These are phyloP conservation scores for Clohesyomyces aquaticus DNA, from an alignment of 495 filamentous ascomycete species.

Conservation along the genomic window DNA sequence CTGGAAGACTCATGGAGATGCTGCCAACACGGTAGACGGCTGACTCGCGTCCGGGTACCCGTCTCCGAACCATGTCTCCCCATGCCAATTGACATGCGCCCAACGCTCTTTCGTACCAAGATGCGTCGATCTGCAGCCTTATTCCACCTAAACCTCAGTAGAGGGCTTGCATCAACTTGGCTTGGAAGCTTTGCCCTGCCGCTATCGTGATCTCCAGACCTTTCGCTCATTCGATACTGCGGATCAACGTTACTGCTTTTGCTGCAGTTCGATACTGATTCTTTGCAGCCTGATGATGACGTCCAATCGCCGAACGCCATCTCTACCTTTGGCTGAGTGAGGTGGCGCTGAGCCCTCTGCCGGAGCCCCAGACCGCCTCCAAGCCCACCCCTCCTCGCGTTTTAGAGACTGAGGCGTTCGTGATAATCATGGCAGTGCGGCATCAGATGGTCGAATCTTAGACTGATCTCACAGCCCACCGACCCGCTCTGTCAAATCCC, in stretches of 20 bases:
- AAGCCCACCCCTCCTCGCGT: neutral
- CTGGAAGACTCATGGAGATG: neutral
- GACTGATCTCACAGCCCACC: constrained; percentile 11
- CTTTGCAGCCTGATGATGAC: neutral
- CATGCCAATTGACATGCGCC: constrained; percentile 3
- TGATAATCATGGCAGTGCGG: constrained; percentile 30
- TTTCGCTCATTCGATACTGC: neutral
- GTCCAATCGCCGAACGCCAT: neutral
- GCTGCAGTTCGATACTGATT: neutral
- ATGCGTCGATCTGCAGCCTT: constrained; percentile 7
- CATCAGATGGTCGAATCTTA: constrained; percentile 20
- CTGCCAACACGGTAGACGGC: neutral
- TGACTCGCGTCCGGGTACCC: constrained; percentile 1
- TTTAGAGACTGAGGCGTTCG: neutral
- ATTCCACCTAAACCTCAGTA: neutral
- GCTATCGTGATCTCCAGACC: neutral
- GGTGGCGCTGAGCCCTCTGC: neutral
- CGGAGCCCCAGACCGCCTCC: constrained; percentile 1
- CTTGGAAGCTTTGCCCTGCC: neutral
- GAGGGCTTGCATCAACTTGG: neutral
- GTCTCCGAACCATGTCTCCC: neutral
- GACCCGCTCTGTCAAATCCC: constrained; percentile 15
- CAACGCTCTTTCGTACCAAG: neutral
- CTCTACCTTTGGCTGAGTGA: neutral
- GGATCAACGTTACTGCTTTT: constrained; percentile 19